Evolutionary conservation across 441 rosid genomes (phyloP), one percentile per base, ranked within the genome.

Genomic region (Populus hybrid): DNA sequence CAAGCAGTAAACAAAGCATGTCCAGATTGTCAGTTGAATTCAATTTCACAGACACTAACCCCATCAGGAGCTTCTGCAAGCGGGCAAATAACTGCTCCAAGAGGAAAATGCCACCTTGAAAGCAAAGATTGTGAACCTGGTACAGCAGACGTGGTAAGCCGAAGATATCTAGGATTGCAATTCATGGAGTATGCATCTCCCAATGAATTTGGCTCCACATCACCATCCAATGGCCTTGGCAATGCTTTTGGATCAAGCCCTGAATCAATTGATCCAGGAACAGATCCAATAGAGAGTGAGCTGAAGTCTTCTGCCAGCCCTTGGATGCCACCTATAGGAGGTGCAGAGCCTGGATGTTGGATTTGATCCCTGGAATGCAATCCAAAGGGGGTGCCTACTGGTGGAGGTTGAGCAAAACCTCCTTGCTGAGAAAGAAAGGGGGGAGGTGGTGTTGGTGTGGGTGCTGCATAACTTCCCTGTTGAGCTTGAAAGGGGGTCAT

Each of bases 71-170:
- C 79, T 88, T 94, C 97, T 10, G 97, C 99, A 80, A 94, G 99
- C 82, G 99, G 99, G 81, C 98, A 92, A 83, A 97, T 99, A 82
- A 97, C 97, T 53, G 99, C 99, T 82, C 98, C 99, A 72, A 97
- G 91, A 73, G 99, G 97, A 81, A 97, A 90, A 89, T 97, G 99
- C 99, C 99, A 97, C 92, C 98, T 90, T 65, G 98, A 90, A 71
- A 79, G 88, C 84, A 97, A 89, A 83, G 99, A 97, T 77, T 91
- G 94, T 73, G 99, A 93, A 84, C 86, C 92, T 23, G 98, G 99
- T 78, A 94, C 90, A 26, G 97, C 97, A 78, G 86, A 82, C 59
- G 99, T 92, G 6, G 98, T 94, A 75, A 97, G 93, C 72, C 99
- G 89, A 72, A 97, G 81, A 86, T 86, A 97, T 86, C 97, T 89